Evolutionary conservation across 352 stramenopile species (phyloP), one percentile per base, ranked within the genome.

Genomic region (Globisporangium nodosum): DNA sequence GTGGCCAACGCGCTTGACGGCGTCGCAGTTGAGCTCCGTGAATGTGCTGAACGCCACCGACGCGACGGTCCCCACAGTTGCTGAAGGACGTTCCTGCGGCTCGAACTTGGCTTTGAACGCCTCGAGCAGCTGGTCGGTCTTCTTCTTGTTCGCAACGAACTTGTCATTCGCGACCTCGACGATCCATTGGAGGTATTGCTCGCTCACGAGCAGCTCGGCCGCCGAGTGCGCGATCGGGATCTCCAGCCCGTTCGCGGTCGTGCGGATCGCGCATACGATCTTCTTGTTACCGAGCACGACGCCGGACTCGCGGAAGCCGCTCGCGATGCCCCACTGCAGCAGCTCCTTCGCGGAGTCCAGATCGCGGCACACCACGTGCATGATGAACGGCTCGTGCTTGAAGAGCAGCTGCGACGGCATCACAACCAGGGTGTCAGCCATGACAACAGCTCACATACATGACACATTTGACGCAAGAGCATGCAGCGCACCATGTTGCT

Each of bases 361-460:
- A 51, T 94, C 74, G 30, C 84, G 73, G 60, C 88, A 97, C 37
- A 91, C 73, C 4, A 97, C 85, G 72, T 97, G 90, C 79, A 97
- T 90, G 56, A 97, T 95, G 61, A 97, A 95, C 54, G 89, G 89
- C 49, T 97, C 90, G 59, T 93, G 78, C 66, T 97, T 96, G 66
- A 97, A 89, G 43, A 94, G 78, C 62, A 93, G 68, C 70, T 87
- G 27, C 12, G 8, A 54, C 13, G 15, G 18, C 39, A 52, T 11
- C 31, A 6, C 4, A 20, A 31, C 21, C 33, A 39, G 33, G 8
- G 1, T 39, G 33, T 39, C 33, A 39, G 33, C 8, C 8, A 9
- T 39, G 8, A 9, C 8, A 27, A 27, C 1, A 27, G 24, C 1
- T 27, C 24, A 27, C 24, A 27, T 27, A 18, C 37, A 18, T 12